Base-by-base conservation (phyloP, 768 basidiomycete genomes). In the Boletellus ananiceps region DNA sequence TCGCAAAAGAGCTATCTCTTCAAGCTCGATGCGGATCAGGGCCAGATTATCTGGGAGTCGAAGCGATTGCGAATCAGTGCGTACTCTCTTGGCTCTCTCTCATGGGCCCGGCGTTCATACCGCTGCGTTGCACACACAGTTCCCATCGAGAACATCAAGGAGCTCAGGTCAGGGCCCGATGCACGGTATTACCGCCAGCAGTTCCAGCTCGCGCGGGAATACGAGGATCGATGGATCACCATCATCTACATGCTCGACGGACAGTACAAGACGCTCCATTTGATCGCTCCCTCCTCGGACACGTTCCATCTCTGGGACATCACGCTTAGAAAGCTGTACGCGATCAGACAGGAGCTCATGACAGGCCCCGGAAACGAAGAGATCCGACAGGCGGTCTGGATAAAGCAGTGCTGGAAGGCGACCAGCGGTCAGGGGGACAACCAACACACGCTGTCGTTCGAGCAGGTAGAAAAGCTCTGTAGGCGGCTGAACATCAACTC, bases 61-160 rank as follows among this genome's bases (percentile, higher is more conserved):
- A 84, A 84, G 65, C 82, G 81, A 59, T 69, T 77, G 39, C 77
- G 83, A 27, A 79, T 84, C 48, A 80, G 82, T 84, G 56, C 42
- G 81, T 78, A 25, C 4, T 8, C 12, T 14, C 45, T 47, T 48
- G 19, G 48, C 34, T 5, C 16, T 5, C n/a, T 40, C 8, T 21
- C 4, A 12, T 11, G 13, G n/a, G 19, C 37, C 18, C 9, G 27
- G 2, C 21, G 14, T 39, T 52, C 29, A 44, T 27, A 3, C 36
- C 3, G 12, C 9, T 25, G 18, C 25, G 25, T n/a, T 12, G 19
- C 49, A 40, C 49, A 42, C 21, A 16, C 37, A 94, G 93, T 95
- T 39, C 81, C 86, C 1, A 84, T 96, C 59, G 90, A 90, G 63
- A 77, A 80, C 56, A 88, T 96, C 66, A 87, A 89, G 47, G 93